Percentiles rank a stretch among this genome's conserved stretches.
These are phyloP conservation scores for Mortierella sp. DNA, from an alignment of 371 early-diverging fungal species.

Conservation along the genomic window DNA sequence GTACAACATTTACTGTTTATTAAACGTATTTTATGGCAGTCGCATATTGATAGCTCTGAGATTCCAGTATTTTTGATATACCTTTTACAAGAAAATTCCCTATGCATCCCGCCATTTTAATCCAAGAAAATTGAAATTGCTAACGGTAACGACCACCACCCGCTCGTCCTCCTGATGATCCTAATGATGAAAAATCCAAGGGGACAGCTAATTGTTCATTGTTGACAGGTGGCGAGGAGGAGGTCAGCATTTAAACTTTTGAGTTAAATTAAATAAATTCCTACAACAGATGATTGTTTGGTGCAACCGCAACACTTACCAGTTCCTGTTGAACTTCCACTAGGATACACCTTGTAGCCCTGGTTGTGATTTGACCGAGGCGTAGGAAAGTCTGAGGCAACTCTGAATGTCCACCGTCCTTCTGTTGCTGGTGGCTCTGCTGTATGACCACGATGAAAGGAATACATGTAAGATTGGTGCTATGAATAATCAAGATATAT, in stretches of 20 bases:
- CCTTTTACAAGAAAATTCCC: not conserved
- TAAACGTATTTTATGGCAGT: not conserved
- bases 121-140: not conserved
- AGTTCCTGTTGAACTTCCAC: conserved; percentile 41
- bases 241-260: not conserved
- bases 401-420: conserved; percentile 52
- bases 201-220: conserved; percentile 26
- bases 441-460: not conserved
- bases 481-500: not conserved
- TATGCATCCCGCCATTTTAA: not conserved
- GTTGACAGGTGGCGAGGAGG: not conserved
- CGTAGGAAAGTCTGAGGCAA: conserved; percentile 36
- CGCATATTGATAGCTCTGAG: not conserved
- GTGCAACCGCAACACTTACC: conserved; percentile 26
- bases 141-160: conserved; percentile 39
- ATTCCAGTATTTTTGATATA: not conserved
- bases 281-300: not conserved
- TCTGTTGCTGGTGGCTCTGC: conserved; percentile 49
- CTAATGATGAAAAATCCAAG: conserved; percentile 31
- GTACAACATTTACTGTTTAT: not conserved
- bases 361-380: conserved; percentile 27
- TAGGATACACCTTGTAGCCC: conserved; percentile 34
- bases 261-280: not conserved
- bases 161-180: conserved; percentile 35
- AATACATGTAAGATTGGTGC: not conserved